Evolutionary conservation across 352 stramenopile genomes (phyloP), one percentile per base, ranked within the genome.

Genomic region (Salisapilia sapeloensis): DNA sequence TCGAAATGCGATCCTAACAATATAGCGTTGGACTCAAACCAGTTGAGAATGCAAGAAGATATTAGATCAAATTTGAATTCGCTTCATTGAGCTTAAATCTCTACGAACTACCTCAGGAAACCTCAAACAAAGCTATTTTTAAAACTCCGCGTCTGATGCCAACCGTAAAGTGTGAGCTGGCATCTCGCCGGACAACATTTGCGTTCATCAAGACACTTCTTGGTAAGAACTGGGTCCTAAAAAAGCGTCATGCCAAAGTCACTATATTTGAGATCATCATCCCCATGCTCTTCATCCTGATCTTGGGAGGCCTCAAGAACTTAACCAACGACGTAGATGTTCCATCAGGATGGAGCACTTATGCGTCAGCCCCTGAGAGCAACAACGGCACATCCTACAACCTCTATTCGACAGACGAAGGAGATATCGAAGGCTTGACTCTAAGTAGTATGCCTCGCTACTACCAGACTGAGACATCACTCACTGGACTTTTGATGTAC

Each of bases 161-260:
- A n/a, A n/a, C n/a, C n/a, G n/a, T n/a, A n/a, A n/a, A n/a, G n/a
- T n/a, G n/a, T n/a, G 31, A 19, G 12, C 42, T 55, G 2, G 40
- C 46, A 24, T 11, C 33, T 29, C 40, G 33, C 30, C 46, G 46
- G 27, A 47, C 46, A 31, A 55, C 46, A 22, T 15, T 22, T 17
- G 37, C 29, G 35, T 42, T 44, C 38, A 48, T 69, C 24, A 31
- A 27, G n/a, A 76, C 70, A 24, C 44, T 83, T 21, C 37, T 85
- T 10, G 74, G 58, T 47, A 85, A 85, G 46, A 85, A 77, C 43
- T 71, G 50, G 50, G 40, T 79, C 42, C 48, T 85, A 30, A 85
- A 85, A 43, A 67, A 61, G 39, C 65, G 69, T 6, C 62, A 81
- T 26, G 49, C 47, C 26, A 15, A 69, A 5, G 61, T 59, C 9